Conservation (phyloP, 1,284 basidiomycete species). For the Fereydounia khargensis region DNA sequence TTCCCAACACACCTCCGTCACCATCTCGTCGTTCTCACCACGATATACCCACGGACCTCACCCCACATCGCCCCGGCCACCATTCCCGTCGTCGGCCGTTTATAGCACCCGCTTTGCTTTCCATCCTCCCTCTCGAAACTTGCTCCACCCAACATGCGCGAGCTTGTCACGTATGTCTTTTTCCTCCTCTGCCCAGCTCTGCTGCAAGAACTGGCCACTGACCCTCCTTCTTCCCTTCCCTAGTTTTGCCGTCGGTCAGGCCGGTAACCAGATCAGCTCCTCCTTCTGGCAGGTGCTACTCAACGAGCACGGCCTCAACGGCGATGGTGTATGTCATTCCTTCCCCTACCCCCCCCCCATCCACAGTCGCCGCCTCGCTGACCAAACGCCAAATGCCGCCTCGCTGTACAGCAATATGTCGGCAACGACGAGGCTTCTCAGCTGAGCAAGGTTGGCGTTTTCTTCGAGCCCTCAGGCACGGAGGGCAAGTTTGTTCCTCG, state of each 20-base stretch:
- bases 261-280: constrained; percentile 65
- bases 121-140: neutral
- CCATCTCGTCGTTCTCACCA: no score
- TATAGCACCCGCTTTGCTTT: neutral
- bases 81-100: no score
- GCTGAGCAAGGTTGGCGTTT: constrained; percentile 50
- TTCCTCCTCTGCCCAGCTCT: neutral
- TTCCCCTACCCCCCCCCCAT: neutral
- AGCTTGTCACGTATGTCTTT: constrained; percentile 29
- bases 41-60: no score
- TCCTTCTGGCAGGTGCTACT: constrained; percentile 56
- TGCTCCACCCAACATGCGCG: constrained; percentile 11
- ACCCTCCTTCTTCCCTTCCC: neutral
- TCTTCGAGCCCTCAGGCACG: constrained; percentile 52
- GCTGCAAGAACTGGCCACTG: neutral
- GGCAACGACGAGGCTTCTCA: constrained; percentile 46
- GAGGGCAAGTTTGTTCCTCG: constrained; percentile 56
- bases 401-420: constrained; percentile 47
- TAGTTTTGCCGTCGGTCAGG: constrained; percentile 60
- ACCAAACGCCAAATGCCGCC: no score
- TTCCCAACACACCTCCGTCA: no score
- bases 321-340: constrained; percentile 38
- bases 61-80: no score
- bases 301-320: constrained; percentile 54
- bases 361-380: neutral